Evolutionary conservation across 441 rosid genomes (phyloP).

Genomic region (Viola pubescens): DNA sequence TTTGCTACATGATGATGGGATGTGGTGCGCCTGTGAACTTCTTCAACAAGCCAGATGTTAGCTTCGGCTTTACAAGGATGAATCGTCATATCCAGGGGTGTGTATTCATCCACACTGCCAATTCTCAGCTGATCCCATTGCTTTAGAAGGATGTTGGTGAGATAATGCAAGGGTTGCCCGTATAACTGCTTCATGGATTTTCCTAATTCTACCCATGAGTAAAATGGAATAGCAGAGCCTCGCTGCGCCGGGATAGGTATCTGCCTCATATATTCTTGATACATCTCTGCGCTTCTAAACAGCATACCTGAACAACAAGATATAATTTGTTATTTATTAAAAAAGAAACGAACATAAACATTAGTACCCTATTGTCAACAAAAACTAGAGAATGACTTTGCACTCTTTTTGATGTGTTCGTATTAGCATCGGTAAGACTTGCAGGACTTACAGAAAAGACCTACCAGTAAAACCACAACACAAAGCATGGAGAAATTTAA

Average conservation of each 20-base stretch:
- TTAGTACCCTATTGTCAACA: neutral
- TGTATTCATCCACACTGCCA: constrained; percentile 43
- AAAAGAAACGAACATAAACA: neutral
- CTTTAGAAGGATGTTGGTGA: constrained; percentile 54
- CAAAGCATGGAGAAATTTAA: too few species aligned
- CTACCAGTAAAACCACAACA: too few species aligned
- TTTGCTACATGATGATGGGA: constrained; percentile 56
- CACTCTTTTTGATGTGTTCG: too few species aligned
- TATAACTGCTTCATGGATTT: constrained; percentile 62
- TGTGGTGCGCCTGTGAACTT: constrained; percentile 57
- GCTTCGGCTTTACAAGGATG: constrained; percentile 90
- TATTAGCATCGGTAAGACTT: too few species aligned
- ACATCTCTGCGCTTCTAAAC: constrained; percentile 57
- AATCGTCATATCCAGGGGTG: constrained; percentile 44
- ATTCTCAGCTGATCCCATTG: constrained; percentile 66
- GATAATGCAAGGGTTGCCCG: constrained; percentile 83
- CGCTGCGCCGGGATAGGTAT: constrained; percentile 47
- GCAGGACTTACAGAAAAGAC: too few species aligned
- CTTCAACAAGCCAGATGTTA: constrained; percentile 77
- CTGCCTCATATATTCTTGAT: constrained; percentile 78
- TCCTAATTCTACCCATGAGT: constrained; percentile 69
- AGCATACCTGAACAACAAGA: constrained; percentile 31
- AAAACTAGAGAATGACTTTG: too few species aligned
- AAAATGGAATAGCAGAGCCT: constrained; percentile 67
- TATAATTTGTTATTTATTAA: neutral